Conservation (phyloP, 2,329 filamentous ascomycete genomes). For the Cladosporium colombiae region DNA sequence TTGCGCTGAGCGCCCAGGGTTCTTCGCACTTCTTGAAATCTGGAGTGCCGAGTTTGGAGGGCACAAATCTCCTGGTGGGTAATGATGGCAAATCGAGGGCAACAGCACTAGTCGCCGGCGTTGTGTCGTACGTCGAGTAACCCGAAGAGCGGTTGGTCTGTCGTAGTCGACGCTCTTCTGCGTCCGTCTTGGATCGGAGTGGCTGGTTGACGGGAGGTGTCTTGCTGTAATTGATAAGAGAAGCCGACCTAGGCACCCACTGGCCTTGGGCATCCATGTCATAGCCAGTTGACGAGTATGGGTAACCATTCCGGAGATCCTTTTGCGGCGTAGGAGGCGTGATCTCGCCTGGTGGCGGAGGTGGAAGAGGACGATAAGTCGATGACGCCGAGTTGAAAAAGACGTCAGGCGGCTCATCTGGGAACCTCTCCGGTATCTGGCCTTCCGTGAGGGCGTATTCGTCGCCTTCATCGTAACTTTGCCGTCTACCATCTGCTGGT, state of each 20-base stretch:
- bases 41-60: constrained; percentile 74
- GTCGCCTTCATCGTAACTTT: constrained; percentile 92
- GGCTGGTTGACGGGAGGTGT: constrained; percentile 78
- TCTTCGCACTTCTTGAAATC: constrained; percentile 85
- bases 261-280: constrained; percentile 31
- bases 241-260: constrained; percentile 71
- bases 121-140: constrained; percentile 41
- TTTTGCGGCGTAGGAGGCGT: constrained; percentile 27
- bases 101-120: constrained; percentile 48
- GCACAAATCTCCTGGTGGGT: constrained; percentile 79
- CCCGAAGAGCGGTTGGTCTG: constrained; percentile 43
- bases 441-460: constrained; percentile 58
- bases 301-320: constrained; percentile 11
- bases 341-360: constrained; percentile 62
- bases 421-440: constrained; percentile 39
- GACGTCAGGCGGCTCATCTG: constrained; percentile 75
- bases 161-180: constrained; percentile 64
- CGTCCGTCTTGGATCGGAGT: constrained; percentile 92
- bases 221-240: constrained; percentile 77
- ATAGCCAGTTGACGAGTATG: constrained; percentile 30
- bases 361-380: constrained; percentile 60
- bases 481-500: constrained; percentile 60
- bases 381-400: constrained; percentile 86
- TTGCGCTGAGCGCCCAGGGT: constrained; percentile 90
- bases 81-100: constrained; percentile 82